Evolutionary conservation across 331 rosid genomes (phyloP), one percentile per base, ranked within the genome.

Genomic region (Quercus phellos): DNA sequence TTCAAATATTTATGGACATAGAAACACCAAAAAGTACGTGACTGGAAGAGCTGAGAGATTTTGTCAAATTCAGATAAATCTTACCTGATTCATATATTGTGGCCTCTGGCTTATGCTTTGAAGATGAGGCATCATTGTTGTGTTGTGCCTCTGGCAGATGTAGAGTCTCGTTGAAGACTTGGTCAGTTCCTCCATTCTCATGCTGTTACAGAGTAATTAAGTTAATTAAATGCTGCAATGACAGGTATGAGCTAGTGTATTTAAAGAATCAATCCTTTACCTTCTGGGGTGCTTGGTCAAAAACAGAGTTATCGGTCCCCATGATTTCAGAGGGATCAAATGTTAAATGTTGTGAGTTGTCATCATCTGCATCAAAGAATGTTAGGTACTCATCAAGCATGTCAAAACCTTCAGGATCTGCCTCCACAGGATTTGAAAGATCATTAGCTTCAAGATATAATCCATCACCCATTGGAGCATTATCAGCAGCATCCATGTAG

Each of bases 361-460:
- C 95, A 18, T 82, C 90, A 38, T 90, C 93, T 2, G 83, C 85
- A 16, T 89, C 89, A 51, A 89, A 76, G 87, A 12, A 84, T 2
- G 78, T 73, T 70, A 91, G 97, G 81, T 82, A 91, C 78, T 90
- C 94, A 4, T 94, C 93, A 42, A 94, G 55, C 82, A 85, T 77
- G 54, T 74, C 96, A 76, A 77, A 68, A 51, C 67, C 88, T 77
- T 66, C 76, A 79, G 89, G 72, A 76, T 79, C 88, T 2, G 69
- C 78, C 78, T 79, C 86, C 2, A 76, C 27, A 5, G 82, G 84
- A 64, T 82, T 72, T 24, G 70, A 12, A 64, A 91, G 89, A 75
- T 95, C 98, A 76, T 92, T 79, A 6, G 96, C 71, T 84, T 95
- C 97, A 32, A 89, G 76, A 84, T 75, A 90, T 58, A 75, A 83